Base-by-base conservation (phyloP, 495 filamentous ascomycete genomes). In the Hypoxylon fuscum region DNA sequence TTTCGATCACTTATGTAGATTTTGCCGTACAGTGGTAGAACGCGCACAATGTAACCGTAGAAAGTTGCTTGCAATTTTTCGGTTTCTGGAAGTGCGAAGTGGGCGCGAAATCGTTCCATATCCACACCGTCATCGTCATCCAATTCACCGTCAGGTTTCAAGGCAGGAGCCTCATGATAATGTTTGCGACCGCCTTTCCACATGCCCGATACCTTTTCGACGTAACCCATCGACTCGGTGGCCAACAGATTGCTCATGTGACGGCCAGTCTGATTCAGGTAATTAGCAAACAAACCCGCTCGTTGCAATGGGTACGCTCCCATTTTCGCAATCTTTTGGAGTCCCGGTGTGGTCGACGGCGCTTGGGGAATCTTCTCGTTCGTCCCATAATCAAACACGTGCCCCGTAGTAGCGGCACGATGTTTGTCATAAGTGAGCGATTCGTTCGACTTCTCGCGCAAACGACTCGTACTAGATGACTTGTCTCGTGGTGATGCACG, bases 131-230 rank as follows among this genome's bases (percentile, higher is more conserved):
- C 81, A 21, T 85, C 81, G 18, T 78, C 81, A 12, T 84, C 83
- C 41, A 74, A 59, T 23, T 81, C 80, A 31, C 87, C 81, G 55
- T 91, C 85, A 1, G 89, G 78, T 35, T 86, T 76, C 20, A 91
- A 76, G 32, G 85, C 90, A 68, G 89, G 83, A 2, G 83, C 83
- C 25, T 94, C 89, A 15, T 88, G 84, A 64, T 97, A 98, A 73
- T 98, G 95, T 67, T 87, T 90, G 69, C 88, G 88, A 14, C 91
- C 91, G 25, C 95, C 95, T 53, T 91, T 88, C 90, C 95, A 96
- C 91, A 98, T 98, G 32, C 92, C 95, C 3, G 93, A 97, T 0
- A 98, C 93, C 69, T 97, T 97, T 66, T 96, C 94, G 23, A 97
- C 87, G 71, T 98, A 98, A 14, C 92, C 92, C 91, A 97, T 98